Base-by-base conservation (phyloP, 2,329 filamentous ascomycete species). In the Zymoseptoria brevis region DNA sequence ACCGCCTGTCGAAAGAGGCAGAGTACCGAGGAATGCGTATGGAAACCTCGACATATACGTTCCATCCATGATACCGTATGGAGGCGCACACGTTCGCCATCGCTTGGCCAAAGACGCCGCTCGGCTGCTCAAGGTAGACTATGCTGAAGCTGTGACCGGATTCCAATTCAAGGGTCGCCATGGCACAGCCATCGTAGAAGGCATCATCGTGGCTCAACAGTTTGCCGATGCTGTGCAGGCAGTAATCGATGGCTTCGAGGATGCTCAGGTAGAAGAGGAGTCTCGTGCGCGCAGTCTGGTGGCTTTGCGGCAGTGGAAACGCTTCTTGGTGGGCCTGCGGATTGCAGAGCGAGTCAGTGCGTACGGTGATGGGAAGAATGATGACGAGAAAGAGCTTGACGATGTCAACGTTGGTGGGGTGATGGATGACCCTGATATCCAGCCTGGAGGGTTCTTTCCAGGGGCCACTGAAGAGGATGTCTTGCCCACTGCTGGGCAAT, bases 101-200 rank as follows among this genome's bases (percentile, higher is more conserved):
- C 73, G 77, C 13, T 77, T 87, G 55, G 87, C 89, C 1, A 78
- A 83, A 1, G 82, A 83, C 55, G 93, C 93, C 1, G 90, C 91
- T 0, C 84, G 82, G 58, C 75, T 92, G 1, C 74, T 96, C 1
- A 86, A 86, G 0, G 81, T 97, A 19, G 91, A 97, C 74, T 96
- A 88, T 72, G 90, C 90, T 2, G 90, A 93, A 30, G 94, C 94
- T 0, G 84, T 99, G 4, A 94, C 87, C 0, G 93, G 93, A 0
- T 99, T 97, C 69, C 81, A 87, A 45, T 99, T 97, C 75, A 87
- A 85, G 69, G 91, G 91, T 0, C 84, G 90, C 2, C 86, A 90
- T 58, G 93, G 93, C 16, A 96, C 90, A 2, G 91, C 94, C 1
- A 81, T 96, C 2, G 75, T 94, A 1, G 82, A 84, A 45, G 94